Percentiles rank a stretch among this genome's conserved stretches.
Evolutionary conservation across 2,329 filamentous ascomycete species (phyloP).

Genomic region (Hymenoscyphus albidus): DNA sequence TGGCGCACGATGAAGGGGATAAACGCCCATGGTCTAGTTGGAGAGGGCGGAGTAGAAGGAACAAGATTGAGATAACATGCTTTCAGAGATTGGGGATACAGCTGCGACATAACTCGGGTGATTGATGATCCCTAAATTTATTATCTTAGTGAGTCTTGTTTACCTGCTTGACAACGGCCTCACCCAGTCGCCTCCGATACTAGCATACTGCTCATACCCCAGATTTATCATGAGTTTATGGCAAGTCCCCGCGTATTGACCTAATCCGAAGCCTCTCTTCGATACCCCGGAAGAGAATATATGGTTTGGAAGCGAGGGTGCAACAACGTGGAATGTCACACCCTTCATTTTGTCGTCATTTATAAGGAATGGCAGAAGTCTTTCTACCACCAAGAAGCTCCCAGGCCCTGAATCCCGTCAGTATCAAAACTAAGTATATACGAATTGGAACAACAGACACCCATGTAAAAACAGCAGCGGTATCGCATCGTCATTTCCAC

Average conservation of each 20-base stretch:
- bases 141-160: background rate
- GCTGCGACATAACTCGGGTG: slow-evolving; percentile 55
- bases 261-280: slow-evolving; percentile 53
- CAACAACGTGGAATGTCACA: slow-evolving; percentile 52
- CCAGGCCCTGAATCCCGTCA: background rate
- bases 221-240: slow-evolving; percentile 66
- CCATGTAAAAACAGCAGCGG: slow-evolving; percentile 59
- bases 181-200: slow-evolving; percentile 64
- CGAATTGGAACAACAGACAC: slow-evolving; percentile 37
- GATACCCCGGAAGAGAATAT: slow-evolving; percentile 43
- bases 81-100: slow-evolving; percentile 54
- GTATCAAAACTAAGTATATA: background rate
- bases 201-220: slow-evolving; percentile 59
- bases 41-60: slow-evolving; percentile 44
- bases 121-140: slow-evolving; percentile 51
- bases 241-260: slow-evolving; percentile 60
- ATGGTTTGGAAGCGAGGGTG: slow-evolving; percentile 53
- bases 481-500: slow-evolving; percentile 46
- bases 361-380: background rate
- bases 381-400: background rate
- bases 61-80: slow-evolving; percentile 62
- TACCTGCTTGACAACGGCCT: background rate
- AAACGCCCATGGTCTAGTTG: slow-evolving; percentile 36
- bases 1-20: slow-evolving; percentile 54
- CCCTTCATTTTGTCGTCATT: slow-evolving; percentile 16